These are phyloP conservation scores for Vigna mungo DNA, from an alignment of 306 rosid species.

Conservation along the genomic window DNA sequence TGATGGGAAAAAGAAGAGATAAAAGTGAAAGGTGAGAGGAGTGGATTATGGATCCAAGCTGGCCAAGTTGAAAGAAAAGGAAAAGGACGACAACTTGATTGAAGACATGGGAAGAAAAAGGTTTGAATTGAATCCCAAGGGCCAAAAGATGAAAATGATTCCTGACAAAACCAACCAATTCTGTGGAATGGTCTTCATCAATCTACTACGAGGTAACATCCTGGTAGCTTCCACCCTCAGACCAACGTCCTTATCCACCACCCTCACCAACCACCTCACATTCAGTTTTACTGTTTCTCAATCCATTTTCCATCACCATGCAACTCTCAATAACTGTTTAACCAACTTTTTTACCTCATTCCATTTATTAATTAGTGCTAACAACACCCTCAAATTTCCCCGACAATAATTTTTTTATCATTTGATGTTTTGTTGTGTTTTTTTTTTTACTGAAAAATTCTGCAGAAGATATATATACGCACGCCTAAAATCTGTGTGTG, in stretches of 20 bases:
- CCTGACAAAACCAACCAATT: not conserved
- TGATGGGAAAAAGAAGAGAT: not conserved
- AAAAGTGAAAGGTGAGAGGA: slow-evolving; percentile 28
- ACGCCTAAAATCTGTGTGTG: not conserved
- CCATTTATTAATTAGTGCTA: not conserved
- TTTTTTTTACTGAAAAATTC: not conserved
- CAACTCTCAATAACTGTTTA: not conserved
- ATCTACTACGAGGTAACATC: slow-evolving; percentile 50
- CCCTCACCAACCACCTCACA: slow-evolving; percentile 49
- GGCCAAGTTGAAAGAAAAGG: slow-evolving; percentile 39
- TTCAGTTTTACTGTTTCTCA: not conserved
- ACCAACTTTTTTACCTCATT: slow-evolving; percentile 26
- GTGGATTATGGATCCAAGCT: slow-evolving; percentile 39
- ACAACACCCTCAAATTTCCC: not conserved
- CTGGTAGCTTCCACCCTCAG: slow-evolving; percentile 54
- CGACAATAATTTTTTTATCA: no score
- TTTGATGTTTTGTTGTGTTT: no score
- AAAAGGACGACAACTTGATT: slow-evolving; percentile 20
- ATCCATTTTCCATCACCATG: not conserved
- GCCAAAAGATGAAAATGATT: slow-evolving; percentile 17
- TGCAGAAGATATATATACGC: not conserved
- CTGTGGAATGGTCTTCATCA: slow-evolving; percentile 1
- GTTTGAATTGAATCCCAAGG: slow-evolving; percentile 18
- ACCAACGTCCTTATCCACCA: slow-evolving; percentile 42
- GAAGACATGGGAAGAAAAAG: not conserved